These are phyloP conservation scores for Kregervanrija pseudodelftensis DNA, from an alignment of 805 yeast species.

Conservation along the genomic window DNA sequence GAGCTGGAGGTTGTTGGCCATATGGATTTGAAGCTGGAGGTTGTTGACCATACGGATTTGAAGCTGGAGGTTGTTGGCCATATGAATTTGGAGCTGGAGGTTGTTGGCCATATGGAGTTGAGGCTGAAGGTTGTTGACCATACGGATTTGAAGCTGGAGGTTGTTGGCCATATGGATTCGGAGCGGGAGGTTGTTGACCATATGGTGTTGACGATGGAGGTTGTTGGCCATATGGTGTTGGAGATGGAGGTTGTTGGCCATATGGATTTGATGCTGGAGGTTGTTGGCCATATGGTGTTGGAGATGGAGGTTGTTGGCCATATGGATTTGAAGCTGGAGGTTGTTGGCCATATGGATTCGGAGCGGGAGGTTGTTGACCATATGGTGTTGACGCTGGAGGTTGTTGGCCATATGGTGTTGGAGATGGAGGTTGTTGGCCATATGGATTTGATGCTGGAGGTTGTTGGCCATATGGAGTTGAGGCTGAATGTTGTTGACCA, in stretches of 20 bases:
- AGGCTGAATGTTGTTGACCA: not conserved
- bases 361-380: conserved; percentile 3
- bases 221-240: conserved; percentile 1
- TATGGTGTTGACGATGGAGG: conserved; percentile 4
- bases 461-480: not conserved
- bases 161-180: not conserved
- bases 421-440: conserved; percentile 9
- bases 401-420: conserved; percentile 14
- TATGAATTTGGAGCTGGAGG: too few species aligned
- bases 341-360: not conserved
- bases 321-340: conserved; percentile 1
- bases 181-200: conserved; percentile 9
- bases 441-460: conserved; percentile 4
- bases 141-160: too few species aligned
- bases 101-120: too few species aligned
- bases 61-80: too few species aligned
- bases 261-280: conserved; percentile 7
- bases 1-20: not conserved
- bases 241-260: not conserved
- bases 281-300: conserved; percentile 1
- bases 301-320: not conserved
- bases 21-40: too few species aligned
- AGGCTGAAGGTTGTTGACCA: too few species aligned
- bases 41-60: too few species aligned
- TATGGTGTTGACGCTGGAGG: conserved; percentile 15